Evolutionary conservation across 352 stramenopile genomes (phyloP), one percentile per base, ranked within the genome.

Genomic region (Elongisporangium anandrum): DNA sequence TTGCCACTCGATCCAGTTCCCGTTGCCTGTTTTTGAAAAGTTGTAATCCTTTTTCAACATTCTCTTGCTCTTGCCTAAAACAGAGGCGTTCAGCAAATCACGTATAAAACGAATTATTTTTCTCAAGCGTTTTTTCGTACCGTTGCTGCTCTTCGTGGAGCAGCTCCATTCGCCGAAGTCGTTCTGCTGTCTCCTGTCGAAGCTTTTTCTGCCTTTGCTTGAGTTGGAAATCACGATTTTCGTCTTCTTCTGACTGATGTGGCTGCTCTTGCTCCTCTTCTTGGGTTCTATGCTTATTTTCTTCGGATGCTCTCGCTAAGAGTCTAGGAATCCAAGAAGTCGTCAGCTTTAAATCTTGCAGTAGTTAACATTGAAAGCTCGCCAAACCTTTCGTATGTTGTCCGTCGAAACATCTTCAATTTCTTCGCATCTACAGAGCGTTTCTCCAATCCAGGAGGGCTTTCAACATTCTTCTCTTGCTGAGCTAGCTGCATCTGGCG

Each of bases 1-100:
- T 88, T 0, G 78, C 80, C 9, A 81, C 70, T 1, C 77, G 71
- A 60, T 92, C 77, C 21, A 88, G 61, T 48, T 85, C 75, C n/a
- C 71, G 71, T 26, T 80, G 69, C n/a, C 75, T 81, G n/a, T 50
- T 78, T 45, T 84, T 89, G 67, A 81, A 82, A 2, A 65, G 65
- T 41, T 70, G 64, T 7, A 90, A 65, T 2, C 77, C 73, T 58
- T 79, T 69, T 29, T 87, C 68, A 26, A 85, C 75, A 10, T 72
- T 57, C 52, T 89, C 77, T 50, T 70, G 53, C 15, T 88, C 69
- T 57, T 75, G 76, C 15, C 82, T 92, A 24, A 41, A 15, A 41
- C 9, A 15, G n/a, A n/a, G n/a, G n/a, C 29, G 9, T 41, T 41
- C 9, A 13, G n/a, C 13, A 13, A 41, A 2, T 15, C 9, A 41